Evolutionary conservation across 2,329 filamentous ascomycete species (phyloP).

Genomic region (Pestalotiopsis sp.): DNA sequence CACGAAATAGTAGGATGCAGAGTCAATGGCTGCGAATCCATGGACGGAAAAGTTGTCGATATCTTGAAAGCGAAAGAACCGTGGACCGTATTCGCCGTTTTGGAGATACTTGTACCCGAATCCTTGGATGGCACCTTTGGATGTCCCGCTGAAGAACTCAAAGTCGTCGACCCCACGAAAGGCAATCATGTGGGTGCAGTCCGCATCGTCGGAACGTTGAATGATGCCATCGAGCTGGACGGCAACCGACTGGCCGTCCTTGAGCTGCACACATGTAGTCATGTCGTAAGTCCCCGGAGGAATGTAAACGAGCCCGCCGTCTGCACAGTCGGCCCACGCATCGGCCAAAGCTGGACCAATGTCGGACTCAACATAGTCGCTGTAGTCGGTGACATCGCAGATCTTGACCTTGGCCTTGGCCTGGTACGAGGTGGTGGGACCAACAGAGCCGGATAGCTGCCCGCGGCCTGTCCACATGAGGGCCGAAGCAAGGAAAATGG

Average conservation of each 20-base stretch:
- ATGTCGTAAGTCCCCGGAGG: neutral
- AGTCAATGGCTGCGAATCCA: neutral
- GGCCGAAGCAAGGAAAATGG: neutral
- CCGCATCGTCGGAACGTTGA: neutral
- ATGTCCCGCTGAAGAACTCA: neutral
- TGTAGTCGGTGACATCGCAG: constrained; percentile 2
- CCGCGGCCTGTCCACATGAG: neutral
- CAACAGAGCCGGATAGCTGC: neutral
- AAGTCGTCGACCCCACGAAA: neutral
- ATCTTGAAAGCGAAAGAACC: neutral
- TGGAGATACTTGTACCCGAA: neutral
- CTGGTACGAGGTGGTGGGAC: neutral
- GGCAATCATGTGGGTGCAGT: neutral
- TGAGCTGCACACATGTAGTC: neutral
- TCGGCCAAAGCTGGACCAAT: neutral
- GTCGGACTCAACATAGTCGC: neutral
- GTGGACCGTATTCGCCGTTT: neutral
- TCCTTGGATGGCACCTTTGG: constrained; percentile 1
- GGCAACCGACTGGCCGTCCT: neutral
- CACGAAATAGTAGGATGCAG: neutral
- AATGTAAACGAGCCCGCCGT: neutral
- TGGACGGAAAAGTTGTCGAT: constrained; percentile 4
- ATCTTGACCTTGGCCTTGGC: neutral
- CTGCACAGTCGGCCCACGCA: neutral
- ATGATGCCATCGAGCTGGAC: constrained; percentile 1